phyloP scores from a whole-genome alignment of 495 filamentous ascomycete genomes.

The Penicillium cataractarum region DNA sequence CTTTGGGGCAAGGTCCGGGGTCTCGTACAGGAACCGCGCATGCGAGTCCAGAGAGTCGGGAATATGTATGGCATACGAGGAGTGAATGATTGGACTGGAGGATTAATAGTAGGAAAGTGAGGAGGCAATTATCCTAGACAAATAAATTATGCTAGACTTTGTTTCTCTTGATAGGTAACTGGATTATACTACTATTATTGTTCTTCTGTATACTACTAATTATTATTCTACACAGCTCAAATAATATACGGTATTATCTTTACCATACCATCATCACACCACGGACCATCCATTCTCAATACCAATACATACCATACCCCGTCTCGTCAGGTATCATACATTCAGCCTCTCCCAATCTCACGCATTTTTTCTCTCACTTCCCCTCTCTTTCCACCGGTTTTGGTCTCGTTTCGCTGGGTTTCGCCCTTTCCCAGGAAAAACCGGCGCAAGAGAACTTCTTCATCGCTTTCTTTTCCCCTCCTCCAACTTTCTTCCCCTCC shows the following conservation, averaged over 20 bases:
- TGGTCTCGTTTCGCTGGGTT: constrained; percentile 5
- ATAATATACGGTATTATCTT: neutral
- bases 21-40: neutral
- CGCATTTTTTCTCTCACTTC: neutral
- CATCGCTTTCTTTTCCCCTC: constrained; percentile 45
- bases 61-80: neutral
- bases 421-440: neutral
- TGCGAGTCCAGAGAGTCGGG: neutral
- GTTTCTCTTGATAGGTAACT: too few species aligned
- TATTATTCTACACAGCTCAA: neutral
- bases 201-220: neutral
- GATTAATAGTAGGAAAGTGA: neutral
- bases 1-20: constrained; percentile 12
- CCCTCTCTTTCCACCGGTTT: neutral
- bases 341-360: neutral
- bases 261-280: neutral
- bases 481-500: constrained; percentile 32
- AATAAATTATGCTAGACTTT: too few species aligned
- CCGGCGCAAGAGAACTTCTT: constrained; percentile 41
- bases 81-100: too few species aligned
- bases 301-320: constrained; percentile 18
- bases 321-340: constrained; percentile 3
- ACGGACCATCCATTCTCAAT: neutral
- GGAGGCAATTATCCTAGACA: too few species aligned
- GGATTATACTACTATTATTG: too few species aligned